Conservation (phyloP, 176 grass and related monocot species). For the Oryza glumipatula region DNA sequence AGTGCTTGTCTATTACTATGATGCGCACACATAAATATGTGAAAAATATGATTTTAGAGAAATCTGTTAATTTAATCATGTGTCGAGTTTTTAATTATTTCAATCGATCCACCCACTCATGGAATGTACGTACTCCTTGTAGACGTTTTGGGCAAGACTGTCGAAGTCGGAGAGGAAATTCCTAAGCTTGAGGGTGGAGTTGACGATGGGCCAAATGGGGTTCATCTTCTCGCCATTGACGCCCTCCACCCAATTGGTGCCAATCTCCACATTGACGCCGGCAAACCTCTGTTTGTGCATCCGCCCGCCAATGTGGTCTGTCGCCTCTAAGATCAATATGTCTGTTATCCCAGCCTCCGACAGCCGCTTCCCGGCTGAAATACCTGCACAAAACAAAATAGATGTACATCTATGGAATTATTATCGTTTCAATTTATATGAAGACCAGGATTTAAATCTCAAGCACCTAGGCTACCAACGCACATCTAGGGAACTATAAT, state of each 20-base stretch:
- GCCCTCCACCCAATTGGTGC: constrained; percentile 86
- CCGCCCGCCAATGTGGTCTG: constrained; percentile 62
- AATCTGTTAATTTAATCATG: too few relatives aligned
- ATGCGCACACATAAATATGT: too few relatives aligned
- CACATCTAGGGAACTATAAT: too few relatives aligned
- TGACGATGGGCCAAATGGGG: constrained; percentile 70
- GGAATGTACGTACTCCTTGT: constrained; percentile 47
- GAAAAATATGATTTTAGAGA: too few relatives aligned
- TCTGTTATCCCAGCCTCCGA: constrained; percentile 64
- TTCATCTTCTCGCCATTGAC: constrained; percentile 54
- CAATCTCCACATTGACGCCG: constrained; percentile 64
- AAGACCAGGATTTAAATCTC: too few relatives aligned
- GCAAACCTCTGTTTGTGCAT: constrained; percentile 64
- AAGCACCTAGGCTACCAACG: too few relatives aligned
- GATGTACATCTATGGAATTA: too few relatives aligned
- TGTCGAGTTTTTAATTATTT: too few relatives aligned
- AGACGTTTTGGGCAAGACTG: constrained; percentile 43
- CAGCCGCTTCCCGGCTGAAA: constrained; percentile 71
- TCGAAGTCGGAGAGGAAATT: constrained; percentile 63
- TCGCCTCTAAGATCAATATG: constrained; percentile 72
- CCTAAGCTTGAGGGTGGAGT: constrained; percentile 55
- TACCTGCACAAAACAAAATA: constrained; percentile 28
- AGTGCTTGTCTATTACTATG: too few relatives aligned
- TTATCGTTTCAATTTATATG: too few relatives aligned
- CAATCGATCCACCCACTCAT: too few relatives aligned